Base-by-base conservation (phyloP, 495 filamentous ascomycete species). In the Tuber borchii region DNA sequence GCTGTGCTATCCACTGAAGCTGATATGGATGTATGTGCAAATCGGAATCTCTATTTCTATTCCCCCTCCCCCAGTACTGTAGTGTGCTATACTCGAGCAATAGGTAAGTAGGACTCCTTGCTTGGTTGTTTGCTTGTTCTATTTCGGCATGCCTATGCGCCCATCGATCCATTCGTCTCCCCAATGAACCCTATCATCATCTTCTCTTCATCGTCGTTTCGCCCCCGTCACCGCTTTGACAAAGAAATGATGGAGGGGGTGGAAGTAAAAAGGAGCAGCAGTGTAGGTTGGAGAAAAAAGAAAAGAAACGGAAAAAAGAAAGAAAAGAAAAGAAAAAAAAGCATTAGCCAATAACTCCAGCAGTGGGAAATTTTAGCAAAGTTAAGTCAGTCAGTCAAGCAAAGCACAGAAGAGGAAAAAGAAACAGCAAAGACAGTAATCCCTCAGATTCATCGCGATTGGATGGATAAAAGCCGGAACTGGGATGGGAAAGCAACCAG, bases 401-500 rank as follows among this genome's bases (percentile, higher is more conserved):
- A 71, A 71, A 45, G 40, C n/a, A 45, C n/a, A 45, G 70, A 39
- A 42, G n/a, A 51, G 45, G 40, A 71, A 46, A 42, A 45, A 46
- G 70, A 75, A 75, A 37, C 26, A 70, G 68, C 17, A 75, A 51
- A 56, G 73, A 71, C 56, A 31, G 26, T 31, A 14, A 65, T 65
- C 26, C 56, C 16, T 31, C 56, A 65, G 56, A 65, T 65, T 65
- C 26, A 65, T 65, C n/a, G 56, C 26, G 56, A 65, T 65, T 65
- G 56, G 56, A 65, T 65, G 56, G 56, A 65, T 65, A 65, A 65
- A 65, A 65, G 56, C n/a, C 26, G 31, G 56, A 65, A 17, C 26
- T 17, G n/a, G 56, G 56, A 65, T 65, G 56, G 56, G 22, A 56
- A 56, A 56, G 48, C 48, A 56, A 56, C 48, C 46, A 26, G 48